phyloP scores from a whole-genome alignment of 306 rosid genomes.

The Ceratonia siliqua region DNA sequence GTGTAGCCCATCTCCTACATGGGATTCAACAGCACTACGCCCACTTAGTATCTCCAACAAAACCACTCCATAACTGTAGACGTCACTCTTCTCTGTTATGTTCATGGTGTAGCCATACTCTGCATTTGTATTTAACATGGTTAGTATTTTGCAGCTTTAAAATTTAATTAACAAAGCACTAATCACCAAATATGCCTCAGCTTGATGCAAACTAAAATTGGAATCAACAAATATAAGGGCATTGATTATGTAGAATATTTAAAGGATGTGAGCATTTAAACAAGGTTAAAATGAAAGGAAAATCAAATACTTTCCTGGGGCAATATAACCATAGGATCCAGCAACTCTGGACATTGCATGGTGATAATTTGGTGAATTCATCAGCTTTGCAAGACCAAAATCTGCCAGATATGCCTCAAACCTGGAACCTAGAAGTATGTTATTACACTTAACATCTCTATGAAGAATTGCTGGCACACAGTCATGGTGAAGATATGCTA shows the following conservation, averaged over 20 bases:
- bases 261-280: conserved; percentile 1
- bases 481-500: conserved; percentile 95
- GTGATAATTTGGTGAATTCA: conserved; percentile 78
- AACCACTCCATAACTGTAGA: conserved; percentile 94
- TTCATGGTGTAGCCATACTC: conserved; percentile 98
- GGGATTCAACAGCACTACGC: conserved; percentile 78
- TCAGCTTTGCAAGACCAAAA: conserved; percentile 92
- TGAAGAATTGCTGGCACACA: conserved; percentile 94
- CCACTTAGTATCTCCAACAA: conserved; percentile 90
- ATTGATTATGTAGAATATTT: neutral
- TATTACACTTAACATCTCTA: conserved; percentile 96
- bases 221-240: conserved; percentile 8
- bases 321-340: conserved; percentile 96
- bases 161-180: conserved; percentile 2
- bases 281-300: neutral
- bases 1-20: conserved; percentile 81
- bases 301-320: conserved; percentile 69
- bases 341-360: conserved; percentile 98
- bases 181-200: conserved; percentile 13
- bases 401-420: conserved; percentile 89
- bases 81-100: conserved; percentile 98
- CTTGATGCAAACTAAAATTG: neutral
- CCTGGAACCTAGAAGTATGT: conserved; percentile 90
- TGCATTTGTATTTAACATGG: conserved; percentile 41
- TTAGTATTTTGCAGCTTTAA: conserved; percentile 22